A percentile compares a stretch with the other conserved stretches of the same genome.
Evolutionary conservation across 306 rosid species (phyloP).

Genomic region (Carpinus fangiana): DNA sequence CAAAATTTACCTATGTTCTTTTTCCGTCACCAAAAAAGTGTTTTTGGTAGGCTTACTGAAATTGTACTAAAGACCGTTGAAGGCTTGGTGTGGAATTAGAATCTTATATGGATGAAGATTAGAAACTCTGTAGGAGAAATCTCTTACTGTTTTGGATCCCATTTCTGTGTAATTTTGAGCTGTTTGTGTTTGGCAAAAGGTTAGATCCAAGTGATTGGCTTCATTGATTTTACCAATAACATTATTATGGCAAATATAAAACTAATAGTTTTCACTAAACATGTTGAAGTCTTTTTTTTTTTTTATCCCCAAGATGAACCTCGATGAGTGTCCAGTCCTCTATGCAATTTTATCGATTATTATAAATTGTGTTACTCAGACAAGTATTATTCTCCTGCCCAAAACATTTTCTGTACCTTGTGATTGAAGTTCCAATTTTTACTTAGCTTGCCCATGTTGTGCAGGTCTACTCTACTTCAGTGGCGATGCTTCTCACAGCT

Average conservation of each 20-base stretch:
- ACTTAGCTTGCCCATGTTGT: conserved; percentile 31
- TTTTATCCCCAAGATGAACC: neutral
- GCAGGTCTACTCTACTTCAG: conserved; percentile 96
- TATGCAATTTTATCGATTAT: conserved; percentile 15
- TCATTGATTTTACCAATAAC: neutral
- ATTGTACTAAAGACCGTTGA: neutral
- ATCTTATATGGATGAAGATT: neutral
- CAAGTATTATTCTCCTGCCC: neutral
- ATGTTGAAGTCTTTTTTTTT: neutral
- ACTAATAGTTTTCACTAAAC: neutral
- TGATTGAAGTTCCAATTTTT: conserved; percentile 17
- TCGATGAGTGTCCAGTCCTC: neutral
- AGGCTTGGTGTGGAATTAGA: neutral
- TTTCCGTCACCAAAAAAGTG: neutral
- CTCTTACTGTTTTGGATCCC: neutral
- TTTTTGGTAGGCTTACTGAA: neutral
- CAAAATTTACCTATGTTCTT: neutral
- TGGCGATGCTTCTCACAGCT: conserved; percentile 98
- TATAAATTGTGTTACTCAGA: conserved; percentile 9
- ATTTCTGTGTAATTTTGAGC: neutral
- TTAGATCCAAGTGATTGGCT: neutral
- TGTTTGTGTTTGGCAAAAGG: neutral
- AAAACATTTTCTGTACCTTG: conserved; percentile 8
- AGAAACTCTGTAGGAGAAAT: neutral
- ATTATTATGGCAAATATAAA: neutral